Percentiles rank a stretch among this genome's conserved stretches.
Conservation (phyloP, 2,329 filamentous ascomycete genomes). For the Apiospora saccharicola region DNA sequence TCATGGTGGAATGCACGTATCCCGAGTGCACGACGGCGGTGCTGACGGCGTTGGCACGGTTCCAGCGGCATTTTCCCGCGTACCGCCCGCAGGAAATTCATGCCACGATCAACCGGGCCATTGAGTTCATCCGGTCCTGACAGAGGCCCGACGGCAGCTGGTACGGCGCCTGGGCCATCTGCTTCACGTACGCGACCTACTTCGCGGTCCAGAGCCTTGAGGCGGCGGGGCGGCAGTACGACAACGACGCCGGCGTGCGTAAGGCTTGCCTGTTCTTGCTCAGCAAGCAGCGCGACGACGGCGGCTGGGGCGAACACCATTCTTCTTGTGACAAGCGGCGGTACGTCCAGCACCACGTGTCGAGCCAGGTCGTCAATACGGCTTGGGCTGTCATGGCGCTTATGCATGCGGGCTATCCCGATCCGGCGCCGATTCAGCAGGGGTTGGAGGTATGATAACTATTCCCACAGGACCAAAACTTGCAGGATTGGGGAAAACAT, state of each 20-base stretch:
- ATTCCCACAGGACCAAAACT: neutral
- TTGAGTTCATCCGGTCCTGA: neutral
- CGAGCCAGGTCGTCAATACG: slow-evolving; percentile 3
- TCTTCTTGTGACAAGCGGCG: too few relatives aligned
- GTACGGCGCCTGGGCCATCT: slow-evolving; percentile 11
- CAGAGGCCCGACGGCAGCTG: neutral
- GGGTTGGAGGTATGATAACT: neutral
- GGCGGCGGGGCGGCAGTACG: neutral
- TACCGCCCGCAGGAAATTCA: neutral
- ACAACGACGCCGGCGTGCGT: neutral
- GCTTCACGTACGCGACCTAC: neutral
- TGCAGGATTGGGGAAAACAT: neutral
- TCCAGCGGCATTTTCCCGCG: neutral
- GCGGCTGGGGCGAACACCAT: neutral
- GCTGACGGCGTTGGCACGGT: neutral
- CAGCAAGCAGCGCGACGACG: neutral
- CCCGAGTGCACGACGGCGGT: neutral
- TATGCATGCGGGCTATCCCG: slow-evolving; percentile 7
- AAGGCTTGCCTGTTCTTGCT: neutral
- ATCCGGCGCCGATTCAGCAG: neutral
- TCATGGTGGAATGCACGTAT: neutral
- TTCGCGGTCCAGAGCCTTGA: neutral
- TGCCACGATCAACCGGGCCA: neutral
- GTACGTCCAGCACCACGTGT: neutral
- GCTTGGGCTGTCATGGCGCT: slow-evolving; percentile 1